phyloP scores from a whole-genome alignment of 768 basidiomycete genomes.

The Lactifluus volemus region DNA sequence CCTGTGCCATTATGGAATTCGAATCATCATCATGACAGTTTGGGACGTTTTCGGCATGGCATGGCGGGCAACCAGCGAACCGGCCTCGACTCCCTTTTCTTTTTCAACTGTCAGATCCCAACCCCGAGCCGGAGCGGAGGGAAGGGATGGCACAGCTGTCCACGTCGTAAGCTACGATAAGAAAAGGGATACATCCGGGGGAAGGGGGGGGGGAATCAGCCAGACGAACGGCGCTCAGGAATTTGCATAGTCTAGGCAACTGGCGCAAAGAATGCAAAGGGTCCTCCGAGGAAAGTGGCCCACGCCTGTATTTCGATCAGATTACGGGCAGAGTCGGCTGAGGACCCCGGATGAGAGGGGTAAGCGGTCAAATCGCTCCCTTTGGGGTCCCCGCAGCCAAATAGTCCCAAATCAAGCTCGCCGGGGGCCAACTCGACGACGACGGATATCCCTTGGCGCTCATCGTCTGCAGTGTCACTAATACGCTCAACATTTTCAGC shows the following conservation, averaged over 20 bases:
- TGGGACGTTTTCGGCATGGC: not conserved
- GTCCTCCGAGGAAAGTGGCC: too few relatives aligned
- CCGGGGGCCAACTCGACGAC: constrained; percentile 16
- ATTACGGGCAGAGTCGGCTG: not conserved
- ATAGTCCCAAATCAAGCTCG: constrained; percentile 20
- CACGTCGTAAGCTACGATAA: too few relatives aligned
- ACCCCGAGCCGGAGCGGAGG: not conserved
- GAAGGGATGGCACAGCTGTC: too few relatives aligned
- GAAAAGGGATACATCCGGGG: too few relatives aligned
- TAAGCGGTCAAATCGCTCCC: not conserved
- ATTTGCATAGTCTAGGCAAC: constrained; percentile 2
- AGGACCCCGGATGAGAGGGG: constrained; percentile 14
- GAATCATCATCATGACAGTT: not conserved
- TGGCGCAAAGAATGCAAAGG: not conserved
- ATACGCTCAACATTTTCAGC: not conserved
- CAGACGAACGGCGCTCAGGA: not conserved
- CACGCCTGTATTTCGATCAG: too few relatives aligned
- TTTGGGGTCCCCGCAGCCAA: constrained; percentile 12
- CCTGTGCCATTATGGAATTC: constrained; percentile 11
- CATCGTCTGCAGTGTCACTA: constrained; percentile 5
- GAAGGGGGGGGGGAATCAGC: too few relatives aligned
- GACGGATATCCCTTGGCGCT: constrained; percentile 14
- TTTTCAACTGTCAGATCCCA: not conserved
- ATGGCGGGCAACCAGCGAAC: not conserved
- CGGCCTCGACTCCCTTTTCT: not conserved